phyloP scores from a whole-genome alignment of 768 basidiomycete species.

The Rubroboletus satanas region DNA sequence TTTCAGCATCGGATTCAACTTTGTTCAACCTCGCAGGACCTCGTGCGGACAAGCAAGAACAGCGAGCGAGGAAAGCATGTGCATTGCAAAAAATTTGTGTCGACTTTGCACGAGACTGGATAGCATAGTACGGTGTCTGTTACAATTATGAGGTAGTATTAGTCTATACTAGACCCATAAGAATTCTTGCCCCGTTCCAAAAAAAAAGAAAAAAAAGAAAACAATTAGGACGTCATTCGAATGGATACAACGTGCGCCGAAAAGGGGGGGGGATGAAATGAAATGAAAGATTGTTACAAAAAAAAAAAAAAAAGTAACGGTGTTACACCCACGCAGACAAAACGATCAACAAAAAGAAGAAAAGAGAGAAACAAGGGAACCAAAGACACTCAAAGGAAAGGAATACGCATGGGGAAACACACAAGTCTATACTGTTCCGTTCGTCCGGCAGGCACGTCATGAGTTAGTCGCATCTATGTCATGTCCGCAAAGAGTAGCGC shows the following conservation, averaged over 20 bases:
- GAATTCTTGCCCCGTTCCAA: slow-evolving; percentile 19
- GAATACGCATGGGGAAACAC: slow-evolving; percentile 7
- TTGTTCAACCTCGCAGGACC: no score
- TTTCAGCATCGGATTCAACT: no score
- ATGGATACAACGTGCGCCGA: slow-evolving; percentile 14
- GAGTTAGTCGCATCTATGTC: slow-evolving; percentile 18
- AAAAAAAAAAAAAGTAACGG: background rate
- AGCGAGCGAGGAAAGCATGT: no score
- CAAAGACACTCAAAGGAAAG: background rate
- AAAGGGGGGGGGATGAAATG: background rate
- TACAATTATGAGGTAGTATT: slow-evolving; percentile 28
- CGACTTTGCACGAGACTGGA: no score
- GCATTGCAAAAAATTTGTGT: no score
- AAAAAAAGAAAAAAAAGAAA: slow-evolving; percentile 1
- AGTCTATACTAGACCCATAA: slow-evolving; percentile 28
- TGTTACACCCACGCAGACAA: slow-evolving; percentile 7
- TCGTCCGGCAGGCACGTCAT: slow-evolving; percentile 14
- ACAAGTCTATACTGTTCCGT: slow-evolving; percentile 24
- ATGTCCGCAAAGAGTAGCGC: slow-evolving; percentile 10
- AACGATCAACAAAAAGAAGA: background rate
- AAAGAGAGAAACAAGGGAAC: background rate
- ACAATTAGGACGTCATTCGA: slow-evolving; percentile 4
- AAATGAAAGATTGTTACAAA: background rate
- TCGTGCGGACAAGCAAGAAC: no score
- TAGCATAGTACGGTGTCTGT: background rate